phyloP scores from a whole-genome alignment of 2,329 filamentous ascomycete species.

The Claviceps cyperi region DNA sequence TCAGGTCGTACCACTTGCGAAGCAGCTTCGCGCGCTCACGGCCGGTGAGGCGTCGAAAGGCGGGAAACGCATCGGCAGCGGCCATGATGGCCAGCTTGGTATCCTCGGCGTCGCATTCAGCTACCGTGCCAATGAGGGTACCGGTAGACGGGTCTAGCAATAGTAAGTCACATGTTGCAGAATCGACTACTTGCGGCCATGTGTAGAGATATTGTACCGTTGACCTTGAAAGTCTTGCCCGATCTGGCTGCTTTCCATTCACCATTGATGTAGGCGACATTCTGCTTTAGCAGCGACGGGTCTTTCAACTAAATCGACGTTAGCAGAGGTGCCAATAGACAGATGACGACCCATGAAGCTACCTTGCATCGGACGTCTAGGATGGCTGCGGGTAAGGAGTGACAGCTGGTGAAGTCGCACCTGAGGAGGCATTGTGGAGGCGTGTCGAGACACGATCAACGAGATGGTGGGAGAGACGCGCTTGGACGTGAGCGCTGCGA shows the following conservation, averaged over 20 bases:
- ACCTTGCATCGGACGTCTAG: too few species aligned
- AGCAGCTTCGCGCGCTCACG: constrained; percentile 62
- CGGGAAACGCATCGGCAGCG: constrained; percentile 60
- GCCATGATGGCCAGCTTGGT: constrained; percentile 69
- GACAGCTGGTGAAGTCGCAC: constrained; percentile 11
- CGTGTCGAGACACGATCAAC: constrained; percentile 20
- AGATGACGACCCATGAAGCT: not conserved
- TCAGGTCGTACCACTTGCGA: constrained; percentile 67
- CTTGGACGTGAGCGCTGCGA: constrained; percentile 14
- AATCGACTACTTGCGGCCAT: not conserved
- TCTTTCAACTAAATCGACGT: constrained; percentile 49
- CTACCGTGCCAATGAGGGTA: constrained; percentile 64
- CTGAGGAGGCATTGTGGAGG: constrained; percentile 35
- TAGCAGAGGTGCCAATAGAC: not conserved
- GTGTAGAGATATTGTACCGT: constrained; percentile 33
- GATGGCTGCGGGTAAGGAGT: too few species aligned
- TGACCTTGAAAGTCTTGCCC: constrained; percentile 82
- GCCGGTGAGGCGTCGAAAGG: constrained; percentile 56
- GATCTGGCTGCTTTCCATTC: constrained; percentile 79
- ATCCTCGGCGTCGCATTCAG: constrained; percentile 70
- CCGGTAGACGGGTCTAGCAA: constrained; percentile 62
- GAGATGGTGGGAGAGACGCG: constrained; percentile 18
- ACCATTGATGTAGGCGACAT: constrained; percentile 77
- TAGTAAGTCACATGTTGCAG: not conserved
- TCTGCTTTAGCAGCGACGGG: constrained; percentile 67